Conservation (phyloP, 1,139 yeast genomes). For the Pichia sp. region DNA sequence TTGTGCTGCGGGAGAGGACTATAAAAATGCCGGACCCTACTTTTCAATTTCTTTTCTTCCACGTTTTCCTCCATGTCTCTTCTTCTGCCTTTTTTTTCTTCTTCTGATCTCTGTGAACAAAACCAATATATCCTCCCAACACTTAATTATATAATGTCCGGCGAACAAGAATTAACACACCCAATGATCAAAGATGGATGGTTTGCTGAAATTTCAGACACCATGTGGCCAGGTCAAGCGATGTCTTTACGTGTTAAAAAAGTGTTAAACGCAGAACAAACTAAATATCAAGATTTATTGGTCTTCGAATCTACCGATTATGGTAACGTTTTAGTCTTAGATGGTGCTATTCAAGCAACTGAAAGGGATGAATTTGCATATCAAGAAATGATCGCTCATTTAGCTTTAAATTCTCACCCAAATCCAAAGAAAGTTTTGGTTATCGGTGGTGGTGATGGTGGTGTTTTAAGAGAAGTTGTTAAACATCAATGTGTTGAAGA, state of each 20-base stretch:
- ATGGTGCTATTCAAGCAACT: conserved; percentile 83
- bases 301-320: conserved; percentile 69
- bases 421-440: conserved; percentile 71
- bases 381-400: conserved; percentile 82
- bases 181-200: conserved; percentile 24
- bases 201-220: conserved; percentile 23
- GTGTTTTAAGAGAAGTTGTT: conserved; percentile 77
- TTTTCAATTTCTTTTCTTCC: no score
- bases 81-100: no score
- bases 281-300: conserved; percentile 78
- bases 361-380: conserved; percentile 88
- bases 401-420: conserved; percentile 72
- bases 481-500: conserved; percentile 68
- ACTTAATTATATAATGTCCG: conserved; percentile 1
- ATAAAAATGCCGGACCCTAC: no score
- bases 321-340: conserved; percentile 81
- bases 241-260: conserved; percentile 76
- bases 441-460: conserved; percentile 95
- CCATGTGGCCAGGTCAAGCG: conserved; percentile 77
- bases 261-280: conserved; percentile 65
- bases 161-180: conserved; percentile 12
- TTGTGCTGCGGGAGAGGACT: no score
- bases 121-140: no score
- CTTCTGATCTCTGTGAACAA: no score
- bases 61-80: no score